phyloP scores from a whole-genome alignment of 208 protist genomes.

The Leishmania gerbilli region DNA sequence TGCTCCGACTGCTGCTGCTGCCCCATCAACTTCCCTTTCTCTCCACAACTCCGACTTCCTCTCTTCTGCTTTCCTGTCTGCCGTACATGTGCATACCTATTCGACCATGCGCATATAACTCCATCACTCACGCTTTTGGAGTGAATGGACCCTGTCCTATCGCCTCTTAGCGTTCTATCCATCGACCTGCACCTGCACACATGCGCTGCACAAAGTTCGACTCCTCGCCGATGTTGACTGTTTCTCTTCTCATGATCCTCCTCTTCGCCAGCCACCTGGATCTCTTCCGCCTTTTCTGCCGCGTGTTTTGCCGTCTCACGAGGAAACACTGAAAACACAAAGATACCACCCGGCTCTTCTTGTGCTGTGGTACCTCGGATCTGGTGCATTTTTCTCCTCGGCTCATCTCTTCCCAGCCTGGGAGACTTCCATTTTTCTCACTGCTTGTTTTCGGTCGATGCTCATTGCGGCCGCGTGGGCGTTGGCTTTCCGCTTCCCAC shows the following conservation, averaged over 20 bases:
- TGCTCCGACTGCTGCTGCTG: neutral
- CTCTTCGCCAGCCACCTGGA: neutral
- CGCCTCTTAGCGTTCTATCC: neutral
- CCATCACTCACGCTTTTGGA: neutral
- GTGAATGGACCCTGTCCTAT: neutral
- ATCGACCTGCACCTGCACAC: neutral
- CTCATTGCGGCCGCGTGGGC: too few relatives aligned
- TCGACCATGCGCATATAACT: neutral
- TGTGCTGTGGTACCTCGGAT: neutral
- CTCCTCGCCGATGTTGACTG: neutral
- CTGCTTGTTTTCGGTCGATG: too few relatives aligned
- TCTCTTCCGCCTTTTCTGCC: neutral
- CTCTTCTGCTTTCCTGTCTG: neutral
- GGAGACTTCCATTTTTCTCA: neutral
- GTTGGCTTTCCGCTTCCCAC: too few relatives aligned
- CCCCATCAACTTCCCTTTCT: neutral
- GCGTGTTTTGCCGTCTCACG: neutral
- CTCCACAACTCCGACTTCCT: neutral
- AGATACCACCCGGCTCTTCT: neutral
- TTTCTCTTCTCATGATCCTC: neutral
- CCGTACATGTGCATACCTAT: neutral
- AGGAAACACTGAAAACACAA: neutral
- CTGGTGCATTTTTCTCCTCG: neutral
- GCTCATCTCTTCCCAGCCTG: neutral
- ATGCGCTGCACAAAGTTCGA: neutral